These are phyloP conservation scores for Metschnikowia proteae DNA, from an alignment of 805 yeast genomes.

Conservation along the genomic window DNA sequence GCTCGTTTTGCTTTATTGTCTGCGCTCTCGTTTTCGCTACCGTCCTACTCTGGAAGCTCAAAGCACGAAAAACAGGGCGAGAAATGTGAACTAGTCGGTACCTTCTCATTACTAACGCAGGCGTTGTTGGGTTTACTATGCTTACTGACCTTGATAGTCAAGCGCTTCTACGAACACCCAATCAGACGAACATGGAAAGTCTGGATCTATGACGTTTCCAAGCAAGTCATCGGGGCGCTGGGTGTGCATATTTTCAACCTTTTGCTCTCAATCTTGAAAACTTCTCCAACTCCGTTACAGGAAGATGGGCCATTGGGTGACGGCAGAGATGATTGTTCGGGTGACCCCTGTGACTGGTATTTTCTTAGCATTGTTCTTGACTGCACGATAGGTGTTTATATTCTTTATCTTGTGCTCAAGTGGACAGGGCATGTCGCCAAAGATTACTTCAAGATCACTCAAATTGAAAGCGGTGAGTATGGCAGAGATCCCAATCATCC, in stretches of 20 bases:
- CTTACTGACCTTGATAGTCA: slow-evolving; percentile 65
- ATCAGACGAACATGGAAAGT: slow-evolving; percentile 77
- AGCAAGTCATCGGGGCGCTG: slow-evolving; percentile 83
- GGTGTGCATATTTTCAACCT: slow-evolving; percentile 81
- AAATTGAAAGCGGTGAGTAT: slow-evolving; percentile 54
- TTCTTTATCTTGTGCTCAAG: slow-evolving; percentile 53
- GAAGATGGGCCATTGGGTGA: slow-evolving; percentile 19
- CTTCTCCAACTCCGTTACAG: slow-evolving; percentile 14
- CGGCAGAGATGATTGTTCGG: slow-evolving; percentile 14
- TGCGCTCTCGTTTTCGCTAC: slow-evolving; percentile 11
- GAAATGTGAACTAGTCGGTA: slow-evolving; percentile 60
- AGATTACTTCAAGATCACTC: slow-evolving; percentile 37
- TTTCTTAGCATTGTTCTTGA: slow-evolving; percentile 84
- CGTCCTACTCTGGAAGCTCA: slow-evolving; percentile 5
- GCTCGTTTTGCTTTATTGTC: slow-evolving; percentile 3
- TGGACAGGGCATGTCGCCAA: slow-evolving; percentile 42
- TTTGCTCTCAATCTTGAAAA: slow-evolving; percentile 59
- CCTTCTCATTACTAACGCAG: slow-evolving; percentile 80
- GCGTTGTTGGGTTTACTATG: slow-evolving; percentile 72
- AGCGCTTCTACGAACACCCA: slow-evolving; percentile 78
- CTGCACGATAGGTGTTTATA: slow-evolving; percentile 90
- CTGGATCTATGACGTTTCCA: slow-evolving; percentile 87
- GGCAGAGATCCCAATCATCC: slow-evolving; percentile 61
- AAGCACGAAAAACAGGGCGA: slow-evolving; percentile 20
- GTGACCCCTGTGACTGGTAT: slow-evolving; percentile 91